Percentiles rank a stretch among this genome's conserved stretches.
Evolutionary conservation across 2,329 filamentous ascomycete species (phyloP).

Genomic region (Achaetomium macrosporum): DNA sequence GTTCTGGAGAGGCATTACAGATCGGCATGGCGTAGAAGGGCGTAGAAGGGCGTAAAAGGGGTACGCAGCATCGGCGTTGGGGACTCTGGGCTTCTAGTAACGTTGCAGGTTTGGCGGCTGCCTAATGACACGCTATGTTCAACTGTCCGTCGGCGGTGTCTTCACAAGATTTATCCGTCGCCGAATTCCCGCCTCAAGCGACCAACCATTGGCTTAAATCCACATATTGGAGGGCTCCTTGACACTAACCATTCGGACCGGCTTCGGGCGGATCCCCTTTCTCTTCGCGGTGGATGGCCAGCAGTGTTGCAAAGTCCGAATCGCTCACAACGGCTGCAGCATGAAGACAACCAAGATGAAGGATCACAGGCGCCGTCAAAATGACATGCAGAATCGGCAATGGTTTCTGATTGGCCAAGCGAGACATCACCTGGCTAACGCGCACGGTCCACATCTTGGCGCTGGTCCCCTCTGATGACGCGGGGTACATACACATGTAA

Average conservation of each 20-base stretch:
- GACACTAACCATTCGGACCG: background rate
- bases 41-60: background rate
- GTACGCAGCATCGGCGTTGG: conserved; percentile 4
- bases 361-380: background rate
- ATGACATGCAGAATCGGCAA: background rate
- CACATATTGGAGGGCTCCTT: too few species aligned
- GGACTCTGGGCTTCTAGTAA: background rate
- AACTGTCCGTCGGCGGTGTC: too few species aligned
- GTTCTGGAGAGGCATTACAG: background rate
- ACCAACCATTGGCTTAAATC: too few species aligned
- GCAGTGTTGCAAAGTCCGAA: background rate
- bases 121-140: background rate
- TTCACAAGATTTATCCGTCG: too few species aligned
- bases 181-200: too few species aligned
- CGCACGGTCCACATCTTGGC: conserved; percentile 10
- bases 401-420: background rate
- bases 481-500: background rate
- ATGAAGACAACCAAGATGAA: background rate
- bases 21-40: background rate
- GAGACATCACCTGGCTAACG: conserved; percentile 14
- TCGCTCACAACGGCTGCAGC: background rate
- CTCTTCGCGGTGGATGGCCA: background rate
- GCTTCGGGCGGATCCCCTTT: background rate
- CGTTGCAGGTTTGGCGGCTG: background rate
- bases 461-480: background rate